These are phyloP conservation scores for Suillus brevipes DNA, from an alignment of 768 basidiomycete species.

Conservation along the genomic window DNA sequence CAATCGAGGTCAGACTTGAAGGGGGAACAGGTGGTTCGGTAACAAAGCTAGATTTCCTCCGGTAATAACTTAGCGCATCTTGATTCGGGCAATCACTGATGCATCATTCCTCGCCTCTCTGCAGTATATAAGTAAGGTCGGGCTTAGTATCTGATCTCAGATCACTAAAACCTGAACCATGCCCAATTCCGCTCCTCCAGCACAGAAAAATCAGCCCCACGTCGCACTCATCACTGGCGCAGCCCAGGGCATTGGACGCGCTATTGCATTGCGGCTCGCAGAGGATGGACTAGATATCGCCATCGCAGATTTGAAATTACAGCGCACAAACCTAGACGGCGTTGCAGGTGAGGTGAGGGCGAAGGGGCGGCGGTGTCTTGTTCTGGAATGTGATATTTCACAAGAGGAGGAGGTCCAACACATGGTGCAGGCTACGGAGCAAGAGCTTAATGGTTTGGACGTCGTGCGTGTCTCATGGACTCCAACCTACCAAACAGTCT, in stretches of 20 bases:
- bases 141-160: background rate
- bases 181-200: background rate
- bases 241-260: slow-evolving; percentile 48
- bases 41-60: background rate
- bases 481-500: background rate
- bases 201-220: slow-evolving; percentile 6
- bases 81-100: background rate
- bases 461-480: slow-evolving; percentile 33
- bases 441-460: slow-evolving; percentile 40
- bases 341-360: slow-evolving; percentile 24
- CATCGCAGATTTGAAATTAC: slow-evolving; percentile 38
- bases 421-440: slow-evolving; percentile 34
- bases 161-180: background rate
- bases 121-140: background rate
- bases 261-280: slow-evolving; percentile 47
- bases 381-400: slow-evolving; percentile 37
- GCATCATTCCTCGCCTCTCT: background rate
- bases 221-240: slow-evolving; percentile 46
- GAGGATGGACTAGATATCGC: slow-evolving; percentile 47
- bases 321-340: slow-evolving; percentile 21
- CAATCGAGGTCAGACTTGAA: background rate
- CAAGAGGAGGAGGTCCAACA: slow-evolving; percentile 37
- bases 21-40: background rate
- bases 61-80: background rate
- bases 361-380: slow-evolving; percentile 19